Percentiles rank a stretch among this genome's conserved stretches.
Conservation (phyloP, 139 green algal species). For the Deuterostichococcus epilithicus region DNA sequence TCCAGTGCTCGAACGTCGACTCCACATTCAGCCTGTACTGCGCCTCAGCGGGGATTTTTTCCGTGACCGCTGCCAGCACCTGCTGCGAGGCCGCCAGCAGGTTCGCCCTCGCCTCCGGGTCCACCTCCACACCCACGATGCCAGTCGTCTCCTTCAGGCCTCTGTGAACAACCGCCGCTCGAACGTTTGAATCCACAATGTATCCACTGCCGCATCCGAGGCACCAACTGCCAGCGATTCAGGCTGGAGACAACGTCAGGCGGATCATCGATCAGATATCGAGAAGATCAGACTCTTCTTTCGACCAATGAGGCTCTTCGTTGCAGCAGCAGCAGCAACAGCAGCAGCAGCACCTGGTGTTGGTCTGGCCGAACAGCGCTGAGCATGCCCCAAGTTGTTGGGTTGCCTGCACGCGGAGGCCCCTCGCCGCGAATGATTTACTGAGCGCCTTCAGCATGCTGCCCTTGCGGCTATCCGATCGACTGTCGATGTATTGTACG, state of each 20-base stretch:
- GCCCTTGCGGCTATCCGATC: too few relatives aligned
- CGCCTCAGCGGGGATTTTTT: slow-evolving; percentile 29
- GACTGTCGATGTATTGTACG: too few relatives aligned
- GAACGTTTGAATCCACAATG: too few relatives aligned
- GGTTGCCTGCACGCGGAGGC: background rate
- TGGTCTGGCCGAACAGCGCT: background rate
- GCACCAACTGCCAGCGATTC: too few relatives aligned
- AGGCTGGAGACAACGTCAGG: too few relatives aligned
- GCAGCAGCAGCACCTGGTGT: background rate
- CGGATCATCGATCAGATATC: too few relatives aligned
- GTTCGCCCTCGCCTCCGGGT: slow-evolving; percentile 23
- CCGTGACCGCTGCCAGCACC: slow-evolving; percentile 32
- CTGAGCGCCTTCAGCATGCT: background rate
- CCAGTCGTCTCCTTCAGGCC: slow-evolving; percentile 44
- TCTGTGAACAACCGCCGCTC: background rate
- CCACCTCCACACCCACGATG: slow-evolving; percentile 48
- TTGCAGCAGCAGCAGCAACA: too few relatives aligned
- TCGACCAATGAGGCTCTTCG: too few relatives aligned
- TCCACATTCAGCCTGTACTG: slow-evolving; percentile 42
- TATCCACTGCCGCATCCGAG: too few relatives aligned
- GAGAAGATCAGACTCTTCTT: too few relatives aligned
- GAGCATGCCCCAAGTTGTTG: background rate
- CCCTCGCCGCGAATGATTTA: background rate
- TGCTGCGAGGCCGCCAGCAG: slow-evolving; percentile 18
- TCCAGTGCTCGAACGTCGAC: slow-evolving; percentile 30